Evolutionary conservation across 441 rosid genomes (phyloP), one percentile per base, ranked within the genome.

Genomic region (Erodium moschatum): DNA sequence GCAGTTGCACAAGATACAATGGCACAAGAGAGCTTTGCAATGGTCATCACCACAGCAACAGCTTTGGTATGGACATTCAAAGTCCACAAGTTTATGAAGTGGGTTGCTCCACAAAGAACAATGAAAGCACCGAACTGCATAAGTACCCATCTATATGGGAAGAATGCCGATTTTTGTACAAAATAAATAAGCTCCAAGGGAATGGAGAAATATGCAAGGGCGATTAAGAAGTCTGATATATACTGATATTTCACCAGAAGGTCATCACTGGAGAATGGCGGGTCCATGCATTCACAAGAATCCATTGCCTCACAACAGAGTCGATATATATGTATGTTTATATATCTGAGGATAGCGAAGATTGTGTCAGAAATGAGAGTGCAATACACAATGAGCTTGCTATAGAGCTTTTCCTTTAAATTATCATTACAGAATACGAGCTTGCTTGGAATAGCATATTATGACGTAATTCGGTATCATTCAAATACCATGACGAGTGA

Each of bases 61-160:
- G 87, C 77, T 76, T 89, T 92, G 24, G 98, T 81, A 69, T 92
- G 92, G 85, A 85, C 73, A 44, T 81, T 75, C 69, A 87, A 83
- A 16, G 92, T 92, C 98, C 98, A 92, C 35, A 92, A 73, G 78
- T 82, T 90, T 65, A 92, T 92, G 71, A 90, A 89, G 77, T 92
- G 98, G 2, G 98, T 92, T 5, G 96, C 94, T 46, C 98, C 98
- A 70, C 98, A 92, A 60, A 92, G 96, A 67, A 92, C 85, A 76
- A 92, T 92, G 63, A 92, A 92, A 52, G 96, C 94, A 42, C 98
- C 97, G 62, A 92, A 92, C 78, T 90, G 98, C 96, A 90, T 83
- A 0, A 92, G 96, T 70, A 92, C 98, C 97, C 97, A 89, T 86
- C 89, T 82, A 75, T 90, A 92, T 0, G 98, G 98, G 81, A 90